Evolutionary conservation across 2,329 filamentous ascomycete genomes (phyloP).

Genomic region (Talaromyces islandicus): DNA sequence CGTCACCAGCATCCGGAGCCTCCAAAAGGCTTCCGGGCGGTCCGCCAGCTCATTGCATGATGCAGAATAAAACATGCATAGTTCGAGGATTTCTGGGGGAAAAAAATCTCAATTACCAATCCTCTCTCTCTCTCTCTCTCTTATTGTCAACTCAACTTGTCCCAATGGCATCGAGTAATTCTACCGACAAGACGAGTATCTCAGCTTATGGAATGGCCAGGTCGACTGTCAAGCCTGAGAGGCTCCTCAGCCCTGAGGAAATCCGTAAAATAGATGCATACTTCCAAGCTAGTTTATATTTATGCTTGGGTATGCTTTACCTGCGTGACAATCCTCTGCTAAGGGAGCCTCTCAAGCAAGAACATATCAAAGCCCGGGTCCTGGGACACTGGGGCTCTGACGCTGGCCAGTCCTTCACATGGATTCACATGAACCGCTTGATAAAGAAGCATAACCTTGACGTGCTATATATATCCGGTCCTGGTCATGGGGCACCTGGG

Average conservation of each 20-base stretch:
- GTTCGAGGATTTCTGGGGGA: too few species aligned
- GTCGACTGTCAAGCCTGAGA: constrained; percentile 53
- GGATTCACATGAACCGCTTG: constrained; percentile 74
- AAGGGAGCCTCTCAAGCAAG: constrained; percentile 59
- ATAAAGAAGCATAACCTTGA: constrained; percentile 76
- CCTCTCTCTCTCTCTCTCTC: too few species aligned
- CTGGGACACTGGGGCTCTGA: constrained; percentile 76
- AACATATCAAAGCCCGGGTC: constrained; percentile 68
- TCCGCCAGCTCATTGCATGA: too few species aligned
- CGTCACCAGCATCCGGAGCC: too few species aligned
- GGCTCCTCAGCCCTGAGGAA: constrained; percentile 60
- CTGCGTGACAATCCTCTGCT: constrained; percentile 68
- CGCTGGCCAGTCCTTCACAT: constrained; percentile 75
- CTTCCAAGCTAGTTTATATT: constrained; percentile 68
- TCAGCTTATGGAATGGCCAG: constrained; percentile 60
- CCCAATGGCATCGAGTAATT: neutral
- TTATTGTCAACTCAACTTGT: neutral
- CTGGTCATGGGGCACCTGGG: constrained; percentile 71
- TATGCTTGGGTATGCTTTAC: constrained; percentile 76
- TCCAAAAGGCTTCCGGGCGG: too few species aligned
- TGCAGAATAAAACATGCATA: too few species aligned
- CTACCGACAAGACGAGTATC: constrained; percentile 49
- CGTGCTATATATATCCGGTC: constrained; percentile 67
- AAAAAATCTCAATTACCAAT: too few species aligned
- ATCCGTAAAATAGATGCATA: constrained; percentile 64